phyloP scores from a whole-genome alignment of 2,329 filamentous ascomycete genomes.

The Zymoseptoria crescenta region DNA sequence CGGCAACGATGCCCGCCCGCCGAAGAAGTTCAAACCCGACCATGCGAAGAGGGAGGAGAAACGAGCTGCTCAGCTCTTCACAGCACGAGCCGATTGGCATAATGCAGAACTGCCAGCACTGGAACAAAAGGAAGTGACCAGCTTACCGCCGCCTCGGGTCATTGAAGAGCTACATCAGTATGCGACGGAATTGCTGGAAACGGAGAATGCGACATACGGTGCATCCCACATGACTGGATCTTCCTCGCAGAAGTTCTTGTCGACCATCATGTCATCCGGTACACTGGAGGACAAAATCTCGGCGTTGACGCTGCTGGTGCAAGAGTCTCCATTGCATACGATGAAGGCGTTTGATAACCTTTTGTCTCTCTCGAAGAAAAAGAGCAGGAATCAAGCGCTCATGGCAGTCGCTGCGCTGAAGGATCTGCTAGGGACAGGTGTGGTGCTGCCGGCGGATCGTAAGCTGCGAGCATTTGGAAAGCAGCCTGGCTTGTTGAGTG shows the following conservation, averaged over 20 bases:
- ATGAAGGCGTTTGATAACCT: conserved; percentile 81
- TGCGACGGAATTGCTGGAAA: conserved; percentile 65
- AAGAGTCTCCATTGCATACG: conserved; percentile 93
- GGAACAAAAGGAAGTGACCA: conserved; percentile 37
- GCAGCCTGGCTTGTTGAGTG: conserved; percentile 68
- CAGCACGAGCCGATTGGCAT: conserved; percentile 62
- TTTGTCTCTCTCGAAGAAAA: conserved; percentile 77
- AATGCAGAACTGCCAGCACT: conserved; percentile 49
- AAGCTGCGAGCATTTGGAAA: conserved; percentile 71
- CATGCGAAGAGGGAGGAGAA: conserved; percentile 10
- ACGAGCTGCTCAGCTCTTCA: conserved; percentile 32
- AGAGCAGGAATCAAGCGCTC: conserved; percentile 85
- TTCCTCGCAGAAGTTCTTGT: conserved; percentile 91
- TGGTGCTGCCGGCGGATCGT: conserved; percentile 72
- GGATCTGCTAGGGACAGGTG: conserved; percentile 85
- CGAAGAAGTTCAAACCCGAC: conserved; percentile 25
- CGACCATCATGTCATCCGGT: conserved; percentile 92
- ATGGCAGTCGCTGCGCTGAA: conserved; percentile 89
- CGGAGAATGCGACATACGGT: conserved; percentile 68
- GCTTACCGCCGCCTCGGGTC: conserved; percentile 43
- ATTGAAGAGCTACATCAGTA: conserved; percentile 58
- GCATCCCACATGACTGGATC: conserved; percentile 65
- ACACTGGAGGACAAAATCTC: conserved; percentile 96
- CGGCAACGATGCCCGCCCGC: conserved; percentile 22
- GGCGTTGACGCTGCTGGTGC: conserved; percentile 83